Conservation (phyloP, 2,329 filamentous ascomycete species). For the Alternaria sp. region DNA sequence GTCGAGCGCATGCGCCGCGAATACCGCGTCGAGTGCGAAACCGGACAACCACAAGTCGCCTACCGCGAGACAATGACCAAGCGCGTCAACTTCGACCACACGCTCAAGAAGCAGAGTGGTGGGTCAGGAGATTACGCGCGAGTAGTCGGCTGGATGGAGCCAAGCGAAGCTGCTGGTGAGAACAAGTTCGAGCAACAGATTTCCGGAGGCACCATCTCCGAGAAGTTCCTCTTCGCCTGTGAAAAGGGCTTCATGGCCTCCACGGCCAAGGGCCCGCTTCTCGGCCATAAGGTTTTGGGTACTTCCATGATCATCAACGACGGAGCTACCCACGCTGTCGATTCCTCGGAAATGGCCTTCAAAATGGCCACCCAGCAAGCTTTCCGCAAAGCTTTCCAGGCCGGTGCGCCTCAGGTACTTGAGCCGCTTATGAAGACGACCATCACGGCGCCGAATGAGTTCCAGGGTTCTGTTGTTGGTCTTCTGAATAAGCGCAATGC, state of each 20-base stretch:
- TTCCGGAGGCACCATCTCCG: slow-evolving; percentile 86
- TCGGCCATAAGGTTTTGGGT: slow-evolving; percentile 92
- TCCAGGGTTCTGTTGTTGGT: slow-evolving; percentile 94
- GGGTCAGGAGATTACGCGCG: slow-evolving; percentile 95
- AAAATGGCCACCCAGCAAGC: slow-evolving; percentile 93
- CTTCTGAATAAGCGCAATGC: slow-evolving; percentile 96
- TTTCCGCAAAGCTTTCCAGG: slow-evolving; percentile 90
- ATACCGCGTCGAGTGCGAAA: slow-evolving; percentile 94
- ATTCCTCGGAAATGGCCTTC: slow-evolving; percentile 97
- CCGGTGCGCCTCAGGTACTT: slow-evolving; percentile 81
- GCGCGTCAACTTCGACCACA: slow-evolving; percentile 84
- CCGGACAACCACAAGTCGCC: slow-evolving; percentile 94
- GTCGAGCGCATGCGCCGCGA: slow-evolving; percentile 95
- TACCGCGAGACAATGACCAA: slow-evolving; percentile 93
- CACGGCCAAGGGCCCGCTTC: slow-evolving; percentile 84
- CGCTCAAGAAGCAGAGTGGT: slow-evolving; percentile 93
- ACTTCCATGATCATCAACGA: slow-evolving; percentile 92
- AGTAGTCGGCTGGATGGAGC: slow-evolving; percentile 90
- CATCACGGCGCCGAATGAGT: slow-evolving; percentile 94
- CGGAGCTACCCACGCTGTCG: slow-evolving; percentile 94
- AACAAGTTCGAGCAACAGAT: slow-evolving; percentile 90
- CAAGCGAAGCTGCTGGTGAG: slow-evolving; percentile 71
- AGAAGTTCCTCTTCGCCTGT: slow-evolving; percentile 94
- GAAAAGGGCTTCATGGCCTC: slow-evolving; percentile 89
- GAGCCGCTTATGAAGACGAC: slow-evolving; percentile 99